phyloP scores from a whole-genome alignment of 1,284 basidiomycete species.

The Papiliotrema nemorosa region DNA sequence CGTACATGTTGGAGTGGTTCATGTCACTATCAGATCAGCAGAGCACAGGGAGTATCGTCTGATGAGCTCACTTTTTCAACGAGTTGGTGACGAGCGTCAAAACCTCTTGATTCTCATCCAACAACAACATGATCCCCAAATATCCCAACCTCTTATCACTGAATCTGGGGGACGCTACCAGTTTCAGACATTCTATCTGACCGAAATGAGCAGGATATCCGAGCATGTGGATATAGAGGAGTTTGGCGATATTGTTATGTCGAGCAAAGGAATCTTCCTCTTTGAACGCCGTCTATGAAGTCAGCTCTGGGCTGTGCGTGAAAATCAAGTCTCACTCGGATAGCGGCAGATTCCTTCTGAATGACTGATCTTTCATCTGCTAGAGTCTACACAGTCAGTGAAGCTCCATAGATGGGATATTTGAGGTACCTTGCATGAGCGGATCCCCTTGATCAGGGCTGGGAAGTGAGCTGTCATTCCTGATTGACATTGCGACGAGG shows the following conservation, averaged over 20 bases:
- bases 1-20: constrained; percentile 99
- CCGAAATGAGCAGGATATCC: constrained; percentile 99
- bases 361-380: constrained; percentile 97
- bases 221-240: constrained; percentile 99
- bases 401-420: neutral
- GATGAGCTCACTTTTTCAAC: constrained; percentile 82
- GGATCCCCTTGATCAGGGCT: constrained; percentile 94
- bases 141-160: constrained; percentile 96
- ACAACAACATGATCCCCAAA: constrained; percentile 92
- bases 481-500: neutral
- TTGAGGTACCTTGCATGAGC: constrained; percentile 73
- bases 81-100: constrained; percentile 97
- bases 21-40: constrained; percentile 97
- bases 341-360: constrained; percentile 96
- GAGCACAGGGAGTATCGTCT: no score
- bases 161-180: constrained; percentile 96
- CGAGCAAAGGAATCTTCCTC: constrained; percentile 92
- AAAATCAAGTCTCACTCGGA: constrained; percentile 55
- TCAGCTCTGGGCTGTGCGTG: neutral
- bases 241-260: constrained; percentile 96
- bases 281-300: constrained; percentile 74
- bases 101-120: constrained; percentile 98
- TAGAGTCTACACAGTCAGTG: constrained; percentile 66
- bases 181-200: constrained; percentile 98
- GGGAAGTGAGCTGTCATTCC: constrained; percentile 2